Base-by-base conservation (phyloP, 1,139 yeast species). In the Taphrina sp. region DNA sequence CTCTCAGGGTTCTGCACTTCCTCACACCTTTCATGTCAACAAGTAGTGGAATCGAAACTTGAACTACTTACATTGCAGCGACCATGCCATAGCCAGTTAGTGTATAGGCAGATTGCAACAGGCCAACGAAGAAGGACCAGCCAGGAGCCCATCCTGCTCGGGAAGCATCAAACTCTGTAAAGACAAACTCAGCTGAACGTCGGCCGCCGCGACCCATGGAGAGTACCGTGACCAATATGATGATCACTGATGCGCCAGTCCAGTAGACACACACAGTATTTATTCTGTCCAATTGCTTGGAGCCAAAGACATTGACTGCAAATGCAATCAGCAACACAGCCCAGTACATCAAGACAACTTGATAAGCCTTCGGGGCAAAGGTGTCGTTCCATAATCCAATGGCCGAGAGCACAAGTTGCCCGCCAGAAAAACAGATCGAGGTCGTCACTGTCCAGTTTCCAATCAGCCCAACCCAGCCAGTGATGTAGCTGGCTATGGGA, bases 11-110 rank as follows among this genome's bases (percentile, higher is more conserved):
- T 52, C 42, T 42, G 80, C 5, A 86, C 94, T 69, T 86, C 95
- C 66, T 86, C 95, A 35, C 90, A 81, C 29, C 44, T 37, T 29
- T 5, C 7, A 23, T 14, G 35, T 3, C 20, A 24, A 5, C 14
- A 22, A 24, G 10, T 14, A 8, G 12, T 8, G 16, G 17, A 14
- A 8, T 8, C 12, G 16, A 19, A 23, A 38, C 22, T 14, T 23
- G 33, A 39, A 17, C 33, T 14, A 34, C 52, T 35, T 43, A 43
- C 75, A 86, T 78, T 4, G 92, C 83, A 16, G 88, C 86, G 26
- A 86, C 73, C 78, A 86, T 82, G 22, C 92, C 92, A 67, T 83
- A 86, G 0, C 95, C 95, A 59, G 87, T 85, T 64, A 85, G 73
- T 22, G 94, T 85, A 67, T 85, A 85, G 36, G 86, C 82, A 0